Base-by-base conservation (phyloP, 2,329 filamentous ascomycete species). In the Xenosphaeropsis pyriputrescens region DNA sequence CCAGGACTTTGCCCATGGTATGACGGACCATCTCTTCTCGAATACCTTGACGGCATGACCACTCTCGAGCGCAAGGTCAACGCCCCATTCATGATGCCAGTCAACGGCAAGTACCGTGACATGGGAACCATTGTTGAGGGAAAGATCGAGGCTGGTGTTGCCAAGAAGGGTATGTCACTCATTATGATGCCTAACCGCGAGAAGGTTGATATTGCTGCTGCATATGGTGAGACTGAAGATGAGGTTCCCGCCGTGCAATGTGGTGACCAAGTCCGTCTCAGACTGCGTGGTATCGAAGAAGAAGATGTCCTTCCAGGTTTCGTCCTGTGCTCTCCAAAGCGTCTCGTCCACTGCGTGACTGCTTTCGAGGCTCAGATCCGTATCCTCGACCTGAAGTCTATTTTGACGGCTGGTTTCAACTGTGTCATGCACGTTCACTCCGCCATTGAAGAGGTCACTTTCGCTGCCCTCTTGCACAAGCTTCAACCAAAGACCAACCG, bases 31-130 rank as follows among this genome's bases (percentile, higher is more conserved):
- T 91, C 88, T 15, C 73, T 98, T 34, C 77, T 98, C 15, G 89
- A 96, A 60, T 95, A 88, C 60, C 75, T 98, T n/a, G 89, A 95
- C 57, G 68, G 74, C 55, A 95, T 96, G 85, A 77, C 81, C 52
- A 77, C 89, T 11, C 72, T 95, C 30, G 89, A 98, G 59, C 85
- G 91, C 51, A 98, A 96, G 68, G 63, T 95, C 51, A 94, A 94
- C 51, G 91, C 91, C 2, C 89, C 91, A 8, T 96, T 98, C 70
- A 96, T 98, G 91, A 95, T 98, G 88, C 84, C 91, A 7, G 72
- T 98, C 46, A 84, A 83, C 45, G 85, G 85, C 61, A 98, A 98
- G 64, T 98, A 96, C 67, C 76, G 83, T 51, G 93, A 98, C 57
- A 80, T 98, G 71, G 91, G 91, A 51, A 98, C 91, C 44, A 86